Evolutionary conservation across 139 green algal species (phyloP).

Genomic region (Diplosphaera chodatii): DNA sequence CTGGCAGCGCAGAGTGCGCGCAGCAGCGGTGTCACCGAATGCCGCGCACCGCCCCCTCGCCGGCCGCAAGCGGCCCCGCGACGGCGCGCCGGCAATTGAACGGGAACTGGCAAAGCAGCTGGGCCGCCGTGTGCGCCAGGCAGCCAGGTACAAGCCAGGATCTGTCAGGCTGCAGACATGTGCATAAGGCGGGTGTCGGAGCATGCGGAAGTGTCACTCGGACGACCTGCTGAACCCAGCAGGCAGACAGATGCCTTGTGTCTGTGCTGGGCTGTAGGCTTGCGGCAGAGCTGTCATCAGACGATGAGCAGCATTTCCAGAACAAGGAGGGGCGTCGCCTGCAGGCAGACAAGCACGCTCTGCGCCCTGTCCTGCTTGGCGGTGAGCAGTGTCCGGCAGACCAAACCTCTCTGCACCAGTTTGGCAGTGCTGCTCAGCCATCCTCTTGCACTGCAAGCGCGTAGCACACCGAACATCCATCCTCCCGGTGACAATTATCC

Average conservation of each 20-base stretch:
- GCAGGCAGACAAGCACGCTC: constrained; percentile 30
- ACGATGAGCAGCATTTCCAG: constrained; percentile 50
- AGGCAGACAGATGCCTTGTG: too few relatives aligned
- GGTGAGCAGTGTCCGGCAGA: too few relatives aligned
- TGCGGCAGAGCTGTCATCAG: constrained; percentile 19
- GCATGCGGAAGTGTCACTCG: too few relatives aligned
- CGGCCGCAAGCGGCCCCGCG: constrained; percentile 9
- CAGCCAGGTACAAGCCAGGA: not conserved
- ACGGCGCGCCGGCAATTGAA: not conserved
- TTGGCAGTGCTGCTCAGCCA: too few relatives aligned
- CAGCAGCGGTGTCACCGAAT: not conserved
- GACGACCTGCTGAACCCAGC: too few relatives aligned
- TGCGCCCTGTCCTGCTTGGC: constrained; percentile 44
- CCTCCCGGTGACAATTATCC: too few relatives aligned
- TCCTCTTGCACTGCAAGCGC: too few relatives aligned
- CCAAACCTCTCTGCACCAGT: too few relatives aligned
- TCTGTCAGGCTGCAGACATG: too few relatives aligned
- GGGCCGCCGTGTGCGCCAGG: not conserved
- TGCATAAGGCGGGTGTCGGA: too few relatives aligned
- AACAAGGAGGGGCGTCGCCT: constrained; percentile 36
- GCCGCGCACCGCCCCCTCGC: not conserved
- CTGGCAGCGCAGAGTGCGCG: not conserved
- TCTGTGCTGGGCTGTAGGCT: not conserved
- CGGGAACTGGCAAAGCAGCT: not conserved
- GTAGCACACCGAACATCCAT: too few relatives aligned